Evolutionary conservation across 306 rosid genomes (phyloP).

Genomic region (Casuarina glauca): DNA sequence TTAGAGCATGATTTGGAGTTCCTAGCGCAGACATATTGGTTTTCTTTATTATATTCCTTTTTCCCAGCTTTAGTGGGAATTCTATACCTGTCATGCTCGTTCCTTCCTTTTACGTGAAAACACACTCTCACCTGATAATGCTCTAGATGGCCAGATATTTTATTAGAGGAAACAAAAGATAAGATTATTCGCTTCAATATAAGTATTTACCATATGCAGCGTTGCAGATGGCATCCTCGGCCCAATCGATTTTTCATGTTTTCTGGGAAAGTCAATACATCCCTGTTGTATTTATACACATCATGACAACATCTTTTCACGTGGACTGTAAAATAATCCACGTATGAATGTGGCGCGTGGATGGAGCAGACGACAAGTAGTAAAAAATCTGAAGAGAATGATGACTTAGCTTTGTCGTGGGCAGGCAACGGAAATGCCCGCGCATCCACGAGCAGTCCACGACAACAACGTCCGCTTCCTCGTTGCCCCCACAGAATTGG

Average conservation of each 20-base stretch:
- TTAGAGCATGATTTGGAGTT: not conserved
- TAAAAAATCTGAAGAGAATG: not conserved
- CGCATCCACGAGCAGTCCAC: slow-evolving; percentile 36
- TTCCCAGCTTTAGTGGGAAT: too few relatives aligned
- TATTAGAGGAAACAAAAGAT: too few relatives aligned
- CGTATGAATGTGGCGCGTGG: not conserved
- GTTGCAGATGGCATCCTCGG: not conserved
- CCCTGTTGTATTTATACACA: not conserved
- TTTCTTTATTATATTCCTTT: too few relatives aligned
- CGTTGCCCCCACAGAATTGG: slow-evolving; percentile 33
- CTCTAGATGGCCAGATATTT: too few relatives aligned
- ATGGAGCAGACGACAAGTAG: not conserved
- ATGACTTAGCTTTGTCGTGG: slow-evolving; percentile 7
- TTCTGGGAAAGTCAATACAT: too few relatives aligned
- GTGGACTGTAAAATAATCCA: not conserved
- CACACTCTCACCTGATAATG: too few relatives aligned
- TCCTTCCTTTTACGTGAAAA: too few relatives aligned
- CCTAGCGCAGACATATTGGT: not conserved
- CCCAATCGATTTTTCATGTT: not conserved
- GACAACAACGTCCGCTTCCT: slow-evolving; percentile 2
- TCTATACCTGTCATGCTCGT: too few relatives aligned
- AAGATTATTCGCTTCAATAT: too few relatives aligned
- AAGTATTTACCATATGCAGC: too few relatives aligned
- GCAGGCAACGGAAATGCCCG: not conserved
- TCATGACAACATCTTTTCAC: not conserved